These are phyloP conservation scores for Sarocladiaceae sp. DNA, from an alignment of 2,329 filamentous ascomycete species.

Conservation along the genomic window DNA sequence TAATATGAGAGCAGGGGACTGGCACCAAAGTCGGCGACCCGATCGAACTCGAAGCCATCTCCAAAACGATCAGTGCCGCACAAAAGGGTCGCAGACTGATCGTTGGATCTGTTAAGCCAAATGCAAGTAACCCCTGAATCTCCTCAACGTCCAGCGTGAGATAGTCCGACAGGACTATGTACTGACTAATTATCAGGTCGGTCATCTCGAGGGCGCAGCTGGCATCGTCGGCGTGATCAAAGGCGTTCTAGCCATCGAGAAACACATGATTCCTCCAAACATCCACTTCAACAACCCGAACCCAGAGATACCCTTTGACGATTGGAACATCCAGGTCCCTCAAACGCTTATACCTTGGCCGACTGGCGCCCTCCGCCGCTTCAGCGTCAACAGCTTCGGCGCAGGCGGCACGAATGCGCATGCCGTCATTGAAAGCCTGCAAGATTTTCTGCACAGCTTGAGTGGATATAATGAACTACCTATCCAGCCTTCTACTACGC, in stretches of 20 bases:
- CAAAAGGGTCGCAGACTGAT: background rate
- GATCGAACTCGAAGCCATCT: background rate
- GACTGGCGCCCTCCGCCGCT: slow-evolving; percentile 12
- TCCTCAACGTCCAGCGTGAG: too few relatives aligned
- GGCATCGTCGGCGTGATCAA: slow-evolving; percentile 22
- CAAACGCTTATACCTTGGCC: slow-evolving; percentile 24
- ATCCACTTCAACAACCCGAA: slow-evolving; percentile 22
- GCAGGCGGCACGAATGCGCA: slow-evolving; percentile 29
- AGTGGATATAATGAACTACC: too few relatives aligned
- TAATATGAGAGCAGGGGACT: too few relatives aligned
- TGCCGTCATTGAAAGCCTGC: slow-evolving; percentile 14
- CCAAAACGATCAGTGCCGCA: background rate
- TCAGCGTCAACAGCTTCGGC: slow-evolving; percentile 27
- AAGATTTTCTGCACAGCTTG: too few relatives aligned
- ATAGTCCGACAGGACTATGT: too few relatives aligned
- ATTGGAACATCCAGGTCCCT: slow-evolving; percentile 19
- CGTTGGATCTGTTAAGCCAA: slow-evolving; percentile 11
- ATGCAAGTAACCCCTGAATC: slow-evolving; percentile 12
- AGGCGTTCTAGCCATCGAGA: slow-evolving; percentile 22
- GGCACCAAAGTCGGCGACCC: slow-evolving; percentile 19
- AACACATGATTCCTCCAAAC: slow-evolving; percentile 23
- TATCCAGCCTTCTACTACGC: too few relatives aligned
- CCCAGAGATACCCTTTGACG: slow-evolving; percentile 18
- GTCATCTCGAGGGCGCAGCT: slow-evolving; percentile 24
- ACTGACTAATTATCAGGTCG: too few relatives aligned